Evolutionary conservation across 75 land plant species (phyloP).

Genomic region (Isoetes taiwanensis): DNA sequence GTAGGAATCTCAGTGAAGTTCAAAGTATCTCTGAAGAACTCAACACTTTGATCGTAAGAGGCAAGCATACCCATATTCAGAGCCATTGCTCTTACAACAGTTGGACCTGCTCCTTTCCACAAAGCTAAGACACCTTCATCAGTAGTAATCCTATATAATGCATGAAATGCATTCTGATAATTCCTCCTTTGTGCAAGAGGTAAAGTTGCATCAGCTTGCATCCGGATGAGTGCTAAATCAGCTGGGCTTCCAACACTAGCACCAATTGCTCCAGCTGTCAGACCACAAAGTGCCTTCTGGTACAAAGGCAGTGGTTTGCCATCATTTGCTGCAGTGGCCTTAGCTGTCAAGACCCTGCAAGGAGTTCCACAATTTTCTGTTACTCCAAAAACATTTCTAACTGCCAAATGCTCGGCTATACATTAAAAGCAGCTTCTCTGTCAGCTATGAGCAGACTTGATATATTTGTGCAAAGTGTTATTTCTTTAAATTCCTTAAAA

Average conservation of each 20-base stretch:
- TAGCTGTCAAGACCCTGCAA: slow-evolving; percentile 74
- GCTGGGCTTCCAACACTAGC: slow-evolving; percentile 88
- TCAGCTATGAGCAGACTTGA: no score
- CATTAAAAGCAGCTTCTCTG: no score
- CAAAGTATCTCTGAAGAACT: slow-evolving; percentile 56
- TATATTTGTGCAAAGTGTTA: no score
- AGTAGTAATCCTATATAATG: slow-evolving; percentile 47
- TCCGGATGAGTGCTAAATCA: slow-evolving; percentile 84
- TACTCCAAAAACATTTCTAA: no score
- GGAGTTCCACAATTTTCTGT: no score
- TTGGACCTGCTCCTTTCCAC: slow-evolving; percentile 99
- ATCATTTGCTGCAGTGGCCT: slow-evolving; percentile 77
- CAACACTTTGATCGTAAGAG: slow-evolving; percentile 83
- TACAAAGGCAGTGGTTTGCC: slow-evolving; percentile 88
- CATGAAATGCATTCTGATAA: slow-evolving; percentile 87
- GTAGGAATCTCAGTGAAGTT: slow-evolving; percentile 50
- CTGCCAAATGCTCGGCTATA: no score
- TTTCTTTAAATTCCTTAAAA: slow-evolving; percentile 11
- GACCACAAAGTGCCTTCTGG: slow-evolving; percentile 86
- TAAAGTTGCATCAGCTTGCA: slow-evolving; percentile 94
- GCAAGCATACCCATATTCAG: slow-evolving; percentile 99
- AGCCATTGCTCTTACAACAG: slow-evolving; percentile 87
- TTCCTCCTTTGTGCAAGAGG: slow-evolving; percentile 64
- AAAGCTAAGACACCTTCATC: slow-evolving; percentile 93
- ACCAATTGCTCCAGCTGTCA: slow-evolving; percentile 92